Conservation (phyloP, 1,139 yeast species). For the Blastobotrys serpentis region DNA sequence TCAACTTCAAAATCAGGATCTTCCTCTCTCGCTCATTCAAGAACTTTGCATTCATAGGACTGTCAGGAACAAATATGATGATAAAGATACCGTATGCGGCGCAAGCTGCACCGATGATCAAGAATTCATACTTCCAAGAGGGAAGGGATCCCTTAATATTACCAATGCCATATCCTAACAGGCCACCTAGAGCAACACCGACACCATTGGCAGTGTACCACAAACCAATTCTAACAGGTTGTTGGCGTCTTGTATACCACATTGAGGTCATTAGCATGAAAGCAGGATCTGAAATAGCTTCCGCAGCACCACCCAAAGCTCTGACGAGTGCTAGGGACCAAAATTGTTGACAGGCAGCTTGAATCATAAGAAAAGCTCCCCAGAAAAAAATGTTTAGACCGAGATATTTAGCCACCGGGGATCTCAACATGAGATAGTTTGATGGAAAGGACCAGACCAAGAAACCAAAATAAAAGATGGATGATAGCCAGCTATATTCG, state of each 20-base stretch:
- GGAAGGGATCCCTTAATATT: constrained; percentile 34
- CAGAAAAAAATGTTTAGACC: constrained; percentile 48
- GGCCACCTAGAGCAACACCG: constrained; percentile 41
- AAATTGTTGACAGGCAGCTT: constrained; percentile 50
- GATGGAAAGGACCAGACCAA: constrained; percentile 55
- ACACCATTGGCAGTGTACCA: constrained; percentile 28
- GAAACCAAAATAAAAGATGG: constrained; percentile 57
- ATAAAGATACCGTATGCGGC: constrained; percentile 50
- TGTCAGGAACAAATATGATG: constrained; percentile 50
- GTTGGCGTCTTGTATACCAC: constrained; percentile 55
- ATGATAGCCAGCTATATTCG: constrained; percentile 56
- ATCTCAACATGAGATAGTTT: constrained; percentile 50
- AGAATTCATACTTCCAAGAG: constrained; percentile 45
- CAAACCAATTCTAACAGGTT: constrained; percentile 42
- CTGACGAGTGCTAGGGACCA: constrained; percentile 52
- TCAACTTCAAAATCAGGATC: constrained; percentile 45
- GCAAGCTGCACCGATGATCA: constrained; percentile 34
- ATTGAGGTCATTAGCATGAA: constrained; percentile 53
- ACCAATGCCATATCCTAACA: constrained; percentile 45
- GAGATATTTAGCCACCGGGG: constrained; percentile 54
- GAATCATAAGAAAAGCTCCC: constrained; percentile 50
- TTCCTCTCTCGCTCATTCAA: constrained; percentile 51
- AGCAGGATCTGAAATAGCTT: constrained; percentile 55
- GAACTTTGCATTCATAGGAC: constrained; percentile 55
- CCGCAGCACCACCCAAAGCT: constrained; percentile 54